Base-by-base conservation (phyloP, 139 green algal genomes). In the Yamagishiella unicocca region DNA sequence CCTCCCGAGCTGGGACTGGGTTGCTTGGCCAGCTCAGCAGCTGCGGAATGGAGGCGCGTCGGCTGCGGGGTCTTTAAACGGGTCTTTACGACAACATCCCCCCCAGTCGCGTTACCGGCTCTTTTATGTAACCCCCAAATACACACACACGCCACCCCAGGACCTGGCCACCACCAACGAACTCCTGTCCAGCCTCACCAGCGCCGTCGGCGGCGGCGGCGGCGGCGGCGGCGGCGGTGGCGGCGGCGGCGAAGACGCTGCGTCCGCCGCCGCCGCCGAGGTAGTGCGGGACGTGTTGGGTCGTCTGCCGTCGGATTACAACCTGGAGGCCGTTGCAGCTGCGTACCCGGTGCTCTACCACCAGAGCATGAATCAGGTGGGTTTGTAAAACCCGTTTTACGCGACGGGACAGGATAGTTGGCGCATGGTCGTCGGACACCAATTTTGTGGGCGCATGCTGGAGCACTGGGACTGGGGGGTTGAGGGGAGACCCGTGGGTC, bases 301-400 rank as follows among this genome's bases (percentile, higher is more conserved):
- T 0, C 67, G 64, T 27, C 86, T 97, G 78, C 94, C 94, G 2
- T 29, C 84, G 4, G 66, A 92, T 38, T 96, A 95, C 77, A 92
- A 96, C 81, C 46, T 94, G 22, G 93, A 95, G 87, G 64, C 82
- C 22, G 92, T 78, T 46, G 74, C 89, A 66, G 70, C 58, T 19
- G 88, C 85, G 73, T 94, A 83, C 83, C 90, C 91, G 0, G 94
- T 96, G 27, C 83, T 71, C 72, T 96, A 96, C 87, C 54, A 87
- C 29, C 89, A 96, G 85, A 90, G 61, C 83, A 93, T 96, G 92
- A 96, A 96, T 89, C 92, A 94, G 77, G 92, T 95, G 79, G 7
- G 12, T 12, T 17, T 61, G 50, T 61, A n/a, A n/a, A n/a, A n/a
- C n/a, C n/a, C n/a, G n/a, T n/a, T n/a, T n/a, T n/a, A n/a, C n/a